Evolutionary conservation across 2,329 filamentous ascomycete species (phyloP).

Genomic region (Aspergillus tamarii): DNA sequence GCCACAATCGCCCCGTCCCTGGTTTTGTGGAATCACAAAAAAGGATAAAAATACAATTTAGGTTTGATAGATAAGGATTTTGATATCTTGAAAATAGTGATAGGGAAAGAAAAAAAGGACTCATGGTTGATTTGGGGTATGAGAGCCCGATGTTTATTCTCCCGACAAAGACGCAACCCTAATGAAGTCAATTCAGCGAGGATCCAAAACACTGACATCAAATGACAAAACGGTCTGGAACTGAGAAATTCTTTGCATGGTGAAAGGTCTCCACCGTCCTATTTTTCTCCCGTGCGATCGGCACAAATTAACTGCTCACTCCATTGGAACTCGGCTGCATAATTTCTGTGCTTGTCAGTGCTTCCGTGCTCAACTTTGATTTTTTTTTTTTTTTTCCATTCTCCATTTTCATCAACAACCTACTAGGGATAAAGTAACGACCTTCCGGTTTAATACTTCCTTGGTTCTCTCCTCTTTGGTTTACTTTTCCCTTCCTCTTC

Average conservation of each 20-base stretch:
- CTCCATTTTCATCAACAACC: background rate
- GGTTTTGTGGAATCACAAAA: background rate
- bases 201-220: slow-evolving; percentile 5
- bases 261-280: slow-evolving; percentile 4
- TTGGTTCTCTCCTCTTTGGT: background rate
- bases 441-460: background rate
- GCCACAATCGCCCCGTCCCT: background rate
- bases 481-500: background rate
- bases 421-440: background rate
- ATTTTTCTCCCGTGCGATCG: slow-evolving; percentile 15
- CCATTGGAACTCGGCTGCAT: background rate
- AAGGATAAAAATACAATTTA: background rate
- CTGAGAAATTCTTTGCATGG: background rate
- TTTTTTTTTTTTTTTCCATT: background rate
- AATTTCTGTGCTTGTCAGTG: background rate
- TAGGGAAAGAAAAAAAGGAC: background rate
- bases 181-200: slow-evolving; percentile 3
- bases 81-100: background rate
- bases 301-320: background rate
- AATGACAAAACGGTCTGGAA: slow-evolving; percentile 8
- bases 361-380: background rate
- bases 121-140: background rate
- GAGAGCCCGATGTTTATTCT: background rate
- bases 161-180: background rate
- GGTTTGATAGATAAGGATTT: background rate